Percentiles rank a stretch among this genome's conserved stretches.
Conservation (phyloP, 371 early-diverging fungal species). For the Rhizoclosmatium hyalinum region DNA sequence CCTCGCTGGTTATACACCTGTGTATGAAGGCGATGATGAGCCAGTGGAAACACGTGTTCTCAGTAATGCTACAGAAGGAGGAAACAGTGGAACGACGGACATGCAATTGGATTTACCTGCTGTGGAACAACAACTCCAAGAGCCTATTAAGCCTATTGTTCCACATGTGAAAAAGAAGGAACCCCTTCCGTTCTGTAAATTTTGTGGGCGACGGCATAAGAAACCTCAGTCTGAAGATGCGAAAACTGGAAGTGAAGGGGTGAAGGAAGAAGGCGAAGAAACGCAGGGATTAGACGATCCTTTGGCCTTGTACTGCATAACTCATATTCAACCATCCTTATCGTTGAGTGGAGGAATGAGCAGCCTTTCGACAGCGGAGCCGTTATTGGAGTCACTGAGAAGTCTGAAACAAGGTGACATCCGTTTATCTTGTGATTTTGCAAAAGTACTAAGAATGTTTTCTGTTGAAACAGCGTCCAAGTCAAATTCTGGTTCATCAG, state of each 20-base stretch:
- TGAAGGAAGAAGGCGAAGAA: not conserved
- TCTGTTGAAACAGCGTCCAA: not conserved
- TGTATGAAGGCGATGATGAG: not conserved
- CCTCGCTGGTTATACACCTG: not conserved
- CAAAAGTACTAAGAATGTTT: not conserved
- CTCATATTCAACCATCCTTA: slow-evolving; percentile 2
- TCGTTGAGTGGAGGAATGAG: not conserved
- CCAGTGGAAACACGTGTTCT: not conserved
- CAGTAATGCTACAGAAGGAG: too few relatives aligned
- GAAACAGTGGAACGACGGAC: too few relatives aligned
- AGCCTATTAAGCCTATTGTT: not conserved
- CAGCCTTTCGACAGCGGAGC: slow-evolving; percentile 16
- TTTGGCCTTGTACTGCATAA: slow-evolving; percentile 6
- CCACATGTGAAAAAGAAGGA: not conserved
- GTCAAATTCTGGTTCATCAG: not conserved
- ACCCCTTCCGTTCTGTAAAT: not conserved
- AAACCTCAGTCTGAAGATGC: not conserved
- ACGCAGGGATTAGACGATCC: not conserved
- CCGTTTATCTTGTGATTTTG: not conserved
- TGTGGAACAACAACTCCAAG: not conserved
- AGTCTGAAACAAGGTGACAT: not conserved
- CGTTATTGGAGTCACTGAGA: slow-evolving; percentile 6
- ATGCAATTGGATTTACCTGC: not conserved
- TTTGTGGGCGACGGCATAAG: slow-evolving; percentile 18
- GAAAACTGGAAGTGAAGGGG: not conserved